Base-by-base conservation (phyloP, 805 yeast species). In the Metschnikowia cerradonensis region DNA sequence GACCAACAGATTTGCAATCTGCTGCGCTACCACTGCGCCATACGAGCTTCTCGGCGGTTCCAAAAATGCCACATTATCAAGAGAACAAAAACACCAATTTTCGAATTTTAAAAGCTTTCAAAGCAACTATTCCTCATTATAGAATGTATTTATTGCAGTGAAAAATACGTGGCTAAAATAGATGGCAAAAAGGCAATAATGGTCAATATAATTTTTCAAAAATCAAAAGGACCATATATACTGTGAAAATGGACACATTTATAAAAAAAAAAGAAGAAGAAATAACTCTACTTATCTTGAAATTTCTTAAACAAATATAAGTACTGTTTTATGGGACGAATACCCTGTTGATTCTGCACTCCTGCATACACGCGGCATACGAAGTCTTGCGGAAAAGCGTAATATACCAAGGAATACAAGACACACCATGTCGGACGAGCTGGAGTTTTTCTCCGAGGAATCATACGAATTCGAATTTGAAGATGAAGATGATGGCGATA, bases 21-120 rank as follows among this genome's bases (percentile, higher is more conserved):
- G 89, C 90, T 86, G 92, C 95, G 91, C 92, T 87, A 87, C 95
- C 94, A 84, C 94, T 87, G 91, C 90, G 94, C 94, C 90, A 87
- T 77, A 79, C 84, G 77, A 79, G 83, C 86, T 61, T 42, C 39
- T 42, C n/a, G 45, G 30, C 15, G 10, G 31, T 10, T 17, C 4
- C 6, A 17, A 30, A 26, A 26, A 3, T 3, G 30, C 4, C 4
- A 26, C 30, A 26, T 26, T 26, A 1, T 1, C 5, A 26, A 0
- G 2, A 2, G 4, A 26, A 4, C 11, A 41, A 30, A 4, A 5
- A 20, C 3, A 20, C 22, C 0, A 1, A 1, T 17, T 8, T 1
- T 8, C 8, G 4, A 8, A 10, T 8, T 26, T 8, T 8, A 8
- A 26, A 6, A 26, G 11, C 30, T 26, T 26, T 26, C 4, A 26